A percentile compares a stretch with the other conserved stretches of the same genome.
These are phyloP conservation scores for Raddia distichophylla DNA, from an alignment of 176 grass and related monocot species.

Conservation along the genomic window DNA sequence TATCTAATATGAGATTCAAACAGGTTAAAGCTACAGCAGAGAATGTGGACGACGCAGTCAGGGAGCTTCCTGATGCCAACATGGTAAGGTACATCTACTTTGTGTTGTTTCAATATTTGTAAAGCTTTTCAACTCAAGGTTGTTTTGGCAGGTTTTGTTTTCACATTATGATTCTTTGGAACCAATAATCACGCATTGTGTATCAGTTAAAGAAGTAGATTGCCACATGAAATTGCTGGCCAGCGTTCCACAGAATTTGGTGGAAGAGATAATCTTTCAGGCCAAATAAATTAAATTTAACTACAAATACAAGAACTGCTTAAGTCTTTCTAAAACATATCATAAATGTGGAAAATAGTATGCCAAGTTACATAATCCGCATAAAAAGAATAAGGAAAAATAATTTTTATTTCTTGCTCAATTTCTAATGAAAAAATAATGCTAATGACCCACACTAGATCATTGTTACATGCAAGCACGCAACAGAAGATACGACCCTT, in stretches of 20 bases:
- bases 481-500: no score
- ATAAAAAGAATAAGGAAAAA: background rate
- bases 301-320: background rate
- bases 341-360: background rate
- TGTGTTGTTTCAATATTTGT: conserved; percentile 41
- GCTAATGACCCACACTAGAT: background rate
- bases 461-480: no score
- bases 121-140: background rate
- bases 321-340: background rate
- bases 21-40: conserved; percentile 99
- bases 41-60: conserved; percentile 96
- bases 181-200: background rate
- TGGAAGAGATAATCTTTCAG: background rate
- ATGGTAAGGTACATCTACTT: conserved; percentile 94
- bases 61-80: conserved; percentile 98
- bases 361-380: background rate
- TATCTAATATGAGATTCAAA: conserved; percentile 27
- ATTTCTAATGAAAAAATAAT: background rate
- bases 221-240: background rate
- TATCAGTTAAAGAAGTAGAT: background rate
- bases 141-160: conserved; percentile 4
- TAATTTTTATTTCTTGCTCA: background rate
- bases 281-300: background rate
- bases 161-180: background rate
- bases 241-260: background rate